phyloP scores from a whole-genome alignment of 2,329 filamentous ascomycete genomes.

The Meredithiella fracta region DNA sequence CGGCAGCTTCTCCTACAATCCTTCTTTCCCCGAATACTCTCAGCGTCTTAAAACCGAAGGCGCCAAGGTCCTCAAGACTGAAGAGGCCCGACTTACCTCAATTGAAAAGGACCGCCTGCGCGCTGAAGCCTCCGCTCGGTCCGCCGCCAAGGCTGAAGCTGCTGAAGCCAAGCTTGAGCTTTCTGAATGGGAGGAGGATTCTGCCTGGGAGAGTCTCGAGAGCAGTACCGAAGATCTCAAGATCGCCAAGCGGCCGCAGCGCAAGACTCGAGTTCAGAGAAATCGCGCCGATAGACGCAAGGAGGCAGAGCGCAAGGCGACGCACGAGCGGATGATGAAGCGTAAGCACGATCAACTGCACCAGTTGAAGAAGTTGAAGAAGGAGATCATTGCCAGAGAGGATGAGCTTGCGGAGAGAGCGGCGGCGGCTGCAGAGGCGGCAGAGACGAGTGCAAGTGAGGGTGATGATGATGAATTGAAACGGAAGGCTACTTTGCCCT shows the following conservation, averaged over 20 bases:
- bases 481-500: slow-evolving; percentile 51
- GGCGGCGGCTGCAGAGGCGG: slow-evolving; percentile 22
- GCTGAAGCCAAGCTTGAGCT: slow-evolving; percentile 49
- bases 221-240: slow-evolving; percentile 58
- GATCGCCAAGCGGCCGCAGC: slow-evolving; percentile 53
- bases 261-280: slow-evolving; percentile 73
- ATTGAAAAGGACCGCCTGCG: slow-evolving; percentile 51
- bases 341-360: slow-evolving; percentile 55
- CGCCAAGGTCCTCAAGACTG: slow-evolving; percentile 60
- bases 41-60: slow-evolving; percentile 58
- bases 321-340: slow-evolving; percentile 61
- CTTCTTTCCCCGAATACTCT: slow-evolving; percentile 72
- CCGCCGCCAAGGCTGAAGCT: slow-evolving; percentile 58
- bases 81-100: slow-evolving; percentile 54
- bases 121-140: slow-evolving; percentile 50
- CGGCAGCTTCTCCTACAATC: slow-evolving; percentile 85
- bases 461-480: slow-evolving; percentile 49
- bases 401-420: slow-evolving; percentile 28
- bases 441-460: slow-evolving; percentile 34
- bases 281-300: slow-evolving; percentile 83
- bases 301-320: slow-evolving; percentile 62
- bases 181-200: slow-evolving; percentile 69
- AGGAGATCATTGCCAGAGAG: slow-evolving; percentile 44
- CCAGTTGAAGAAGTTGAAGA: slow-evolving; percentile 53
- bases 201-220: slow-evolving; percentile 78